Evolutionary conservation across 2,329 filamentous ascomycete genomes (phyloP), one percentile per base, ranked within the genome.

Genomic region (Cladosporium velox): DNA sequence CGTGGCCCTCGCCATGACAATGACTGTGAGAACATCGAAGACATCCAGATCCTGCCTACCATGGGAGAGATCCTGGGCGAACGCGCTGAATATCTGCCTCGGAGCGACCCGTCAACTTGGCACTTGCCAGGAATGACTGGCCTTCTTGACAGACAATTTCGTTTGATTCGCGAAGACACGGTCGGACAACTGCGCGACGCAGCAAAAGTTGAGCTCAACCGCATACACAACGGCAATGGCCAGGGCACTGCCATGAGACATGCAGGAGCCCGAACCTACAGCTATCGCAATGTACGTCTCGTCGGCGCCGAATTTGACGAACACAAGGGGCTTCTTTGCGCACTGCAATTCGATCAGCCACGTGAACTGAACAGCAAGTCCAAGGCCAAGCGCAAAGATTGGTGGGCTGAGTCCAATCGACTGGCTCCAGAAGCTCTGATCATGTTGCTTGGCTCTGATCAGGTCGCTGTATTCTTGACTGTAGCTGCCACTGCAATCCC

Each of bases 161-260:
- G 86, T 18, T 79, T 87, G 0, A 72, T 87, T 1, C 79, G 85
- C 2, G 83, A 87, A 72, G 85, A 88, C 68, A 85, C 82, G 0
- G 77, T 87, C 2, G 84, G 84, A 0, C 81, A 85, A 66, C 75
- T 88, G 4, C 78, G 83, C 44, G 82, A 86, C 69, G 79, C 79
- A 0, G 79, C 85, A 2, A 77, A 78, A 47, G 68, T 78, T 28
- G 76, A 82, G 59, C 73, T 83, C 11, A 72, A 81, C 3, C 67
- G 68, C 2, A 73, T 81, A 21, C 49, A 55, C 1, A 26, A 55
- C 30, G 30, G 35, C 32, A 24, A 28, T n/a, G 24, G 18, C 2
- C 75, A 72, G 24, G 67, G 67, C 54, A 64, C 66, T 2, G 65
- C 58, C 30, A 7, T 66, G 3, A 14, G 15, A n/a, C 12, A 21